Base-by-base conservation (phyloP, 495 filamentous ascomycete species). In the Neurospora sp. region DNA sequence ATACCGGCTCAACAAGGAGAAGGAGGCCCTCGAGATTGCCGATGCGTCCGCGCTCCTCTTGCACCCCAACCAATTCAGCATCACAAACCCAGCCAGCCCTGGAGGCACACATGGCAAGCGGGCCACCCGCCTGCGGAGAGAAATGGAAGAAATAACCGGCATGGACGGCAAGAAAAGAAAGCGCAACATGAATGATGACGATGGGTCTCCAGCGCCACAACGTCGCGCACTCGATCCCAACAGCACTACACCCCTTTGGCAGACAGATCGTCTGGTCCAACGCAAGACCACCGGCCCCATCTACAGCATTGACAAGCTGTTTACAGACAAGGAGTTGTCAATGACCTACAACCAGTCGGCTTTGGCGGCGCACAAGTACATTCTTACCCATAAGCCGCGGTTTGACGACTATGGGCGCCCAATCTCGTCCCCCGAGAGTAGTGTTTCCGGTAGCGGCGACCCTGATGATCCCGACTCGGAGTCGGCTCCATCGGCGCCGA, bases 11-110 rank as follows among this genome's bases (percentile, higher is more conserved):
- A 88, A 91, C 77, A 90, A 91, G 73, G 96, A 99, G 76, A 98
- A 97, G 79, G 96, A 98, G 75, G 83, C 83, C 82, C 76, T 96
- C 42, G 96, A 98, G 75, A 92, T 98, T 42, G 88, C 91, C 17
- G 96, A 98, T 77, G 91, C 89, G 73, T 96, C 92, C 76, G 93
- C 96, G 15, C 88, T 96, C 6, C 89, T 97, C 39, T 88, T 97
- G 8, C 93, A 98, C 77, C 94, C 96, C 17, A 95, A 91, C 75
- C 96, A 99, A 78, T 98, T 94, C 82, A 92, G 91, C 81, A 89
- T 97, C 73, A 90, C 89, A 76, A 92, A 93, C 79, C 90, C 90
- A 36, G 84, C 91, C 19, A 94, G 92, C 79, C 93, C 94, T 13
- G 92, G 94, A 69, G 92, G 92, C 40, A 85, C 91, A 31, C 92